Percentiles rank a stretch among this genome's conserved stretches.
phyloP scores from a whole-genome alignment of 2,329 filamentous ascomycete genomes.

The Diaporthe humulicola region DNA sequence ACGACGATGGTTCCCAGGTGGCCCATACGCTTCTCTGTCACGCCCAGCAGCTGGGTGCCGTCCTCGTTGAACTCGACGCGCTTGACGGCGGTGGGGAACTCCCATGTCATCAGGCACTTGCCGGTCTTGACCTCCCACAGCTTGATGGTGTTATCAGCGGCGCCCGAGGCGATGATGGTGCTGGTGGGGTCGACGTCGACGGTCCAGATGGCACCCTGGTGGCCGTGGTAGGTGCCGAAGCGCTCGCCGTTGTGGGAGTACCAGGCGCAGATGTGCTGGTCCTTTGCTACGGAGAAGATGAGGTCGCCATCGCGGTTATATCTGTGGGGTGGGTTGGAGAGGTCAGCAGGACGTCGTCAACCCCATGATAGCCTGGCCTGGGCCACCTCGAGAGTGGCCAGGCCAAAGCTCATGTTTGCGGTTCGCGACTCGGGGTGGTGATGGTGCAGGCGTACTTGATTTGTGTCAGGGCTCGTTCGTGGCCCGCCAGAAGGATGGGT shows the following conservation, averaged over 20 bases:
- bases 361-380: not conserved
- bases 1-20: constrained; percentile 95
- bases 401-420: constrained; percentile 24
- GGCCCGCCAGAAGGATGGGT: constrained; percentile 94
- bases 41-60: constrained; percentile 88
- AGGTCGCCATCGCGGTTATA: constrained; percentile 97
- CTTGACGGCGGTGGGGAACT: constrained; percentile 97
- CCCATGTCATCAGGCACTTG: constrained; percentile 95
- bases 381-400: not conserved
- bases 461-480: constrained; percentile 96
- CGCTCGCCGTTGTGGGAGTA: constrained; percentile 98
- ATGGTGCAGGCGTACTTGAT: constrained; percentile 74
- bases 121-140: constrained; percentile 97
- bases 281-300: constrained; percentile 95
- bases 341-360: constrained; percentile 4
- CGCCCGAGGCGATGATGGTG: constrained; percentile 92
- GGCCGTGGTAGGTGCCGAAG: constrained; percentile 94
- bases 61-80: constrained; percentile 97
- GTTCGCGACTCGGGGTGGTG: constrained; percentile 21
- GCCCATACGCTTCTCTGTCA: constrained; percentile 99
- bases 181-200: constrained; percentile 95
- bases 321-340: constrained; percentile 55
- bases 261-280: constrained; percentile 97
- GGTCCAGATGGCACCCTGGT: constrained; percentile 98
- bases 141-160: constrained; percentile 97